These are phyloP conservation scores for Leishmania arabica DNA, from an alignment of 208 protist genomes.

Conservation along the genomic window DNA sequence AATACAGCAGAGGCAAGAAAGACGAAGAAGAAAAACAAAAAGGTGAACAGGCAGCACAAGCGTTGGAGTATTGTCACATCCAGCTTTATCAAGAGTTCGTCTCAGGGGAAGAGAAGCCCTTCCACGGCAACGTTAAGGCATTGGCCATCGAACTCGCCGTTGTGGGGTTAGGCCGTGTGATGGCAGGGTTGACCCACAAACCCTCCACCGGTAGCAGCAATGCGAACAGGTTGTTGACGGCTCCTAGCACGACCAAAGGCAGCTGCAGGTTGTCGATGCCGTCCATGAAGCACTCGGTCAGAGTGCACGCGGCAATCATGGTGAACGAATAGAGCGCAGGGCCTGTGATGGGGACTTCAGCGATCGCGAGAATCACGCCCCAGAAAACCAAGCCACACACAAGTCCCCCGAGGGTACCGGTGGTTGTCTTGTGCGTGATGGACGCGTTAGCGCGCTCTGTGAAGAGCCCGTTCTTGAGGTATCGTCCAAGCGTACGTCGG, in stretches of 20 bases:
- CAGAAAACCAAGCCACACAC: conserved; percentile 77
- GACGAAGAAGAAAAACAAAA: neutral
- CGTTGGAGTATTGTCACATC: neutral
- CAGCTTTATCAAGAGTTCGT: neutral
- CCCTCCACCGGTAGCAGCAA: conserved; percentile 44
- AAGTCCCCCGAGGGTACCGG: conserved; percentile 75
- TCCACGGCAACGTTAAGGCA: conserved; percentile 50
- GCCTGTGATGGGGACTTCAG: conserved; percentile 48
- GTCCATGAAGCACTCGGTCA: conserved; percentile 89
- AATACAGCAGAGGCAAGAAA: neutral
- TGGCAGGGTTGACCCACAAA: conserved; percentile 56
- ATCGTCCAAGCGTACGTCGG: conserved; percentile 67
- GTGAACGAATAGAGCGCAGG: conserved; percentile 58
- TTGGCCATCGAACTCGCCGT: conserved; percentile 45
- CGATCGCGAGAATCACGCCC: conserved; percentile 56
- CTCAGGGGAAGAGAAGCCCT: conserved; percentile 20
- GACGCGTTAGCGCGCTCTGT: conserved; percentile 78
- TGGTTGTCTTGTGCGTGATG: conserved; percentile 91
- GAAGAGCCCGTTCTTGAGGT: conserved; percentile 77
- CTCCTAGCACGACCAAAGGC: conserved; percentile 80
- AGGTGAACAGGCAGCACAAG: neutral
- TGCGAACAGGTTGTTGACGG: conserved; percentile 64
- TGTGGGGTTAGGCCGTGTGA: conserved; percentile 50
- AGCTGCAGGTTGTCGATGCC: conserved; percentile 91
- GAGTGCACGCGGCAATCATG: conserved; percentile 70